Conservation (phyloP, 305 asterid genomes). For the Salvia sclarea region DNA sequence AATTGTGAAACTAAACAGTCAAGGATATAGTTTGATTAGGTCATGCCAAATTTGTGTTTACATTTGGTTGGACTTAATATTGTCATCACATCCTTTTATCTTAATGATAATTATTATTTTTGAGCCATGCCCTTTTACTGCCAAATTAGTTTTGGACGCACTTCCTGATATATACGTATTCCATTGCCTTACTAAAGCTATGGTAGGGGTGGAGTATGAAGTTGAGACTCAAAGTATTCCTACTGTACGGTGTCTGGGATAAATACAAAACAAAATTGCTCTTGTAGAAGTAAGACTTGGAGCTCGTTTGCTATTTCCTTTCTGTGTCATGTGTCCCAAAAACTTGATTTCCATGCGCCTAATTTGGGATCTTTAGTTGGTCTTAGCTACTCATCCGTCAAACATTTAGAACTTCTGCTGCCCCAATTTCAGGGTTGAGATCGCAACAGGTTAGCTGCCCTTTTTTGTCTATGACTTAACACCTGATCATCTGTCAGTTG, state of each 20-base stretch:
- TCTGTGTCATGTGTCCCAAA: background rate
- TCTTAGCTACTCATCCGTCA: background rate
- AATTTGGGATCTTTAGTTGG: constrained; percentile 19
- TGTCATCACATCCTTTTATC: background rate
- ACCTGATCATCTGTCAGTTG: background rate
- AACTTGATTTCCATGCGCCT: constrained; percentile 11
- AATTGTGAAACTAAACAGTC: background rate
- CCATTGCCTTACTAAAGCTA: background rate
- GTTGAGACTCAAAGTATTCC: background rate
- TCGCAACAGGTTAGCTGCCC: constrained; percentile 2
- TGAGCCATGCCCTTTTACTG: background rate
- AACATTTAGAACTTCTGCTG: background rate
- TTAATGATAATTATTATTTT: background rate
- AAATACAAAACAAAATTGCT: background rate
- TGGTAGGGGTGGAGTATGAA: background rate
- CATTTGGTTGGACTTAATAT: background rate
- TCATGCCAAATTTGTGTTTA: background rate
- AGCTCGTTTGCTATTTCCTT: constrained; percentile 11
- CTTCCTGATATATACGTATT: background rate
- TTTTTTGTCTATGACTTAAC: background rate
- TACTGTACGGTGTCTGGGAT: background rate
- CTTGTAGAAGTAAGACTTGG: background rate
- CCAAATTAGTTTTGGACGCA: background rate
- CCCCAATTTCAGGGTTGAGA: constrained; percentile 9
- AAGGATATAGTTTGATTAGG: background rate